phyloP scores from a whole-genome alignment of 371 early-diverging fungal genomes.

The Mycotypha africana region DNA sequence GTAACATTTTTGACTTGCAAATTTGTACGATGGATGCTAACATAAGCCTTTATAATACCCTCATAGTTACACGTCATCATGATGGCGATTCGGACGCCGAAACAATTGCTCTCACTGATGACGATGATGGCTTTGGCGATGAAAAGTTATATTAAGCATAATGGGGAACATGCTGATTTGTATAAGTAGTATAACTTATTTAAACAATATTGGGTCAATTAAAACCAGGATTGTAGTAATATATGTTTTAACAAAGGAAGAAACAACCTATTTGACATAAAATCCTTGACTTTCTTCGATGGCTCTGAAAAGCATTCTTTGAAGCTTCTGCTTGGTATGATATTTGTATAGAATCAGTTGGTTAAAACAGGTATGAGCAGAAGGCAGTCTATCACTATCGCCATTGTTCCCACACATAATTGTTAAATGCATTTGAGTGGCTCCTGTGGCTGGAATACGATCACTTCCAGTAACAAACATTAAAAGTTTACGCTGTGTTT shows the following conservation, averaged over 20 bases:
- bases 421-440: conserved; percentile 71
- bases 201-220: no score
- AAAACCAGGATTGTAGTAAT: no score
- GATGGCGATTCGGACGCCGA: conserved; percentile 52
- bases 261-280: conserved; percentile 77
- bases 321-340: conserved; percentile 69
- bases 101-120: conserved; percentile 5
- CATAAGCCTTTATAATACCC: not conserved
- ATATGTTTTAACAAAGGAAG: no score
- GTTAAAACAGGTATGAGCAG: conserved; percentile 97
- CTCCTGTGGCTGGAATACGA: conserved; percentile 90
- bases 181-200: no score
- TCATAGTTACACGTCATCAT: conserved; percentile 52
- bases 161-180: no score
- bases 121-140: conserved; percentile 5
- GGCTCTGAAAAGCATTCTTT: conserved; percentile 76
- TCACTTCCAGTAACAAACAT: conserved; percentile 97
- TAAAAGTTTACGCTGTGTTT: conserved; percentile 76
- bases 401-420: conserved; percentile 77
- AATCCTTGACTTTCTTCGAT: conserved; percentile 90
- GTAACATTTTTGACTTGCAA: not conserved
- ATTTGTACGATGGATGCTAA: no score
- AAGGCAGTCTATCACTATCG: conserved; percentile 64
- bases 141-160: not conserved
- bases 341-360: conserved; percentile 86